These are phyloP conservation scores for Trichoderma erinaceum DNA, from an alignment of 495 filamentous ascomycete genomes.

Conservation along the genomic window DNA sequence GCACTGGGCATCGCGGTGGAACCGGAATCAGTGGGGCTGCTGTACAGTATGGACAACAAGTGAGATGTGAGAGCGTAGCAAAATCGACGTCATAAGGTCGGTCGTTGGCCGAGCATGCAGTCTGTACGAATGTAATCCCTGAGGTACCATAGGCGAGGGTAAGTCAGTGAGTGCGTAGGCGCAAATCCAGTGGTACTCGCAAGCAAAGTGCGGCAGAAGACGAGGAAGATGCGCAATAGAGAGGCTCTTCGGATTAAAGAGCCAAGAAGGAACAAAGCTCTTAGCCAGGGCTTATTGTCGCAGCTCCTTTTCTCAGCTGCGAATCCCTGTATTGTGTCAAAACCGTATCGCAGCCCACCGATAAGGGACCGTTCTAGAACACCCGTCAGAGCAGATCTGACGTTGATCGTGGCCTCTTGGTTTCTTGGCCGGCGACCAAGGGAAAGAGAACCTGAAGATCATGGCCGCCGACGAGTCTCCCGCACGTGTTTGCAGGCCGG, in stretches of 20 bases:
- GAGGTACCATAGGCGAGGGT: no score
- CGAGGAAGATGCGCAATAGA: no score
- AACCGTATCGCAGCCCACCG: not conserved
- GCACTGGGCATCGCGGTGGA: not conserved
- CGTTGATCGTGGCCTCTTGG: slow-evolving; percentile 4
- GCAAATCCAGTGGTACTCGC: no score
- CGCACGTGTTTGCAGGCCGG: slow-evolving; percentile 3
- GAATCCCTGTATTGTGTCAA: not conserved
- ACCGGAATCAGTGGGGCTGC: not conserved
- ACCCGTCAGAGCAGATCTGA: not conserved
- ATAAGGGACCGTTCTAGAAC: slow-evolving; percentile 6
- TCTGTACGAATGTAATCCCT: not conserved
- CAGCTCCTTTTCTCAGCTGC: no score
- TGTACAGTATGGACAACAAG: no score
- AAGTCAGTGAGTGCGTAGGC: no score
- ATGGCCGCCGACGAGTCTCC: not conserved
- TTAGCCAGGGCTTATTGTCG: no score
- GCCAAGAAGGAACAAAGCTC: no score
- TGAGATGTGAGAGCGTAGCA: not conserved
- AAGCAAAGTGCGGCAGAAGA: no score
- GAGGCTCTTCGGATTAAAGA: no score
- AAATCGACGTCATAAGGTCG: not conserved
- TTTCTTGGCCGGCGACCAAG: slow-evolving; percentile 1
- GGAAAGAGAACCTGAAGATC: slow-evolving; percentile 10
- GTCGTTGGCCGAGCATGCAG: not conserved